Base-by-base conservation (phyloP, 768 basidiomycete genomes). In the Chalciporus piperatus region DNA sequence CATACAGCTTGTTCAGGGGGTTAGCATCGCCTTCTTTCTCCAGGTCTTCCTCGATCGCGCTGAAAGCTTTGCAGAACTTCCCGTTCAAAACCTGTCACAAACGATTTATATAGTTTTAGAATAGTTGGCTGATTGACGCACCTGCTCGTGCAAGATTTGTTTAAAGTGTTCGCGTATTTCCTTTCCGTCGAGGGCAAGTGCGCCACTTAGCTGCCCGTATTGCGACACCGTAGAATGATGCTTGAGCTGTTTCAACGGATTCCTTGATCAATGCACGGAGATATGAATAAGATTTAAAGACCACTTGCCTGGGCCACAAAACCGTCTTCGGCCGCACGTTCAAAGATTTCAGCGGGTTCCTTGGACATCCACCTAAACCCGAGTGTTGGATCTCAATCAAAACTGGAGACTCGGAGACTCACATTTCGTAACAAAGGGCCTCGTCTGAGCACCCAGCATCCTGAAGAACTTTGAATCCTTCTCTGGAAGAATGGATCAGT, bases 291-390 rank as follows among this genome's bases (percentile, higher is more conserved):
- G 8, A 30, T 28, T 20, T 6, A 41, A 16, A 20, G 23, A 14
- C 20, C 6, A 47, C 71, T 17, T 54, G 76, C 81, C 69, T 83
- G 82, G 16, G 61, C 63, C 44, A 84, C 77, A 66, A 85, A 83
- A 14, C 83, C 83, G 30, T 84, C 82, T 56, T 85, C 83, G 6
- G 83, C 83, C 8, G 83, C 82, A 16, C 80, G 72, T 64, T 85
- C 83, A 61, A 85, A 85, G 37, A 84, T 83, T 58, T 84, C 83
- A 7, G 83, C 83, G 1, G 83, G 82, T 58, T 85, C 83, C 58
- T 84, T 84, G 22, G 83, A 84, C 82, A 84, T 85, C 83, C 83
- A 83, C 81, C 82, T 81, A 28, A 44, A 39, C 9, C 19, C 3
- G 19, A 45, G 50, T 8, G 42, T 32, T 32, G 30, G 22, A 32